Conservation (phyloP, 495 filamentous ascomycete species). For the Annulohypoxylon moriforme region DNA sequence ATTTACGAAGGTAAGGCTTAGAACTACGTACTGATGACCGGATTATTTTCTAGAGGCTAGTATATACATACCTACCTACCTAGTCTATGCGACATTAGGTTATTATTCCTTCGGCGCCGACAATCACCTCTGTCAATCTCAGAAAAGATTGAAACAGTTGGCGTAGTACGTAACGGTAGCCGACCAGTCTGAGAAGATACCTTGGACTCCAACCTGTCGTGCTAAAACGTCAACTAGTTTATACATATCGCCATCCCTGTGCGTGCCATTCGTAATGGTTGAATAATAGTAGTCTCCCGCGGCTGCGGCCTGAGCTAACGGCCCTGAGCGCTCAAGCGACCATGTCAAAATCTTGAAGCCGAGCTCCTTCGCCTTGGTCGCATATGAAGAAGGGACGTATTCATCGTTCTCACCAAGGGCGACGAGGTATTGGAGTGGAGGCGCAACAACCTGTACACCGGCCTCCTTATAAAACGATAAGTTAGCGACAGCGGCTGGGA, state of each 20-base stretch:
- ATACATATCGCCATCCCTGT: slow-evolving; percentile 69
- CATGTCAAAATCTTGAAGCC: slow-evolving; percentile 69
- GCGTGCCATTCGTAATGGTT: slow-evolving; percentile 61
- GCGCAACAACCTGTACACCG: slow-evolving; percentile 58
- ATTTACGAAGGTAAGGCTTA: not conserved
- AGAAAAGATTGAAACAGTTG: slow-evolving; percentile 65
- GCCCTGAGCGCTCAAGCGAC: slow-evolving; percentile 70
- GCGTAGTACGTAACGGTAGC: slow-evolving; percentile 72
- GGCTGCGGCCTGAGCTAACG: slow-evolving; percentile 57
- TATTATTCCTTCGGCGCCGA: not conserved
- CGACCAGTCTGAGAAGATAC: slow-evolving; percentile 71
- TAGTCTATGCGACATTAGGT: not conserved
- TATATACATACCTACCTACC: not conserved
- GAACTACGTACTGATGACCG: not conserved
- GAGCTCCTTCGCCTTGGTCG: slow-evolving; percentile 60
- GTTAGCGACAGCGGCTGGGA: slow-evolving; percentile 59
- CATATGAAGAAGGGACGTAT: slow-evolving; percentile 58
- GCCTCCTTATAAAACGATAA: slow-evolving; percentile 58
- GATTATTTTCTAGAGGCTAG: not conserved
- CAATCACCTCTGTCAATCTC: not conserved
- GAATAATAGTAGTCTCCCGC: slow-evolving; percentile 65
- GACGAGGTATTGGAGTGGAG: slow-evolving; percentile 58
- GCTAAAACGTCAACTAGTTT: slow-evolving; percentile 68
- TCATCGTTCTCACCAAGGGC: slow-evolving; percentile 48
- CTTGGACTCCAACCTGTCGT: slow-evolving; percentile 64